Base-by-base conservation (phyloP, 805 yeast species). In the Wickerhamomyces xylosicus region DNA sequence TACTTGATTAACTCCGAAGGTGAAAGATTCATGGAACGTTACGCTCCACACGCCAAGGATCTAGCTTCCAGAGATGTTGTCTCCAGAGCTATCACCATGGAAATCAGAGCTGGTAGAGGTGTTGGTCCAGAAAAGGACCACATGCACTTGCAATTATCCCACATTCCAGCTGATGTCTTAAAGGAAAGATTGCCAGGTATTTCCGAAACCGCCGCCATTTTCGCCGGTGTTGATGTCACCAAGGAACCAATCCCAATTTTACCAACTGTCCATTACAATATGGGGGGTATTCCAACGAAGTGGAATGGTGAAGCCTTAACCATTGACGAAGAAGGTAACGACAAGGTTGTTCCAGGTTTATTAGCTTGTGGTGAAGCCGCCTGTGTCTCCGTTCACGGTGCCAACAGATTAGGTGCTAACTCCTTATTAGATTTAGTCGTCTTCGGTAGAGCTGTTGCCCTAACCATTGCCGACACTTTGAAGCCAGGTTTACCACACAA, bases 211-310 rank as follows among this genome's bases (percentile, higher is more conserved):
- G 97, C 98, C 35, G 82, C 87, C 49, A 90, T 90, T 64, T 90
- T 90, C 58, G 97, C 98, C 36, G 98, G 98, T 74, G 98, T 90
- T 49, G 98, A 90, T 66, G 97, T 90, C 49, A 92, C 98, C 43
- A 92, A 92, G 72, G 97, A 90, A 70, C 98, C 98, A 58, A 92
- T 92, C 62, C 98, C 97, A 54, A 89, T 90, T 54, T 67, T 92
- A 53, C 98, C 98, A 54, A 90, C 98, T 49, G 98, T 92, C 45
- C 98, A 90, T 69, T 90, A 92, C 74, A 90, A 90, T 69, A 90
- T 90, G 98, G 98, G 98, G 66, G 97, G 97, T 79, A 85, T 90
- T 50, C 98, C 98, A 64, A 92, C 98, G 50, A 85, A 82, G 64
- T 92, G 86, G 83, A 84, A 81, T 49, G 98, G 97, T 71, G 97